These are phyloP conservation scores for Aspergillus bertholletiae DNA, from an alignment of 495 filamentous ascomycete genomes.

Conservation along the genomic window DNA sequence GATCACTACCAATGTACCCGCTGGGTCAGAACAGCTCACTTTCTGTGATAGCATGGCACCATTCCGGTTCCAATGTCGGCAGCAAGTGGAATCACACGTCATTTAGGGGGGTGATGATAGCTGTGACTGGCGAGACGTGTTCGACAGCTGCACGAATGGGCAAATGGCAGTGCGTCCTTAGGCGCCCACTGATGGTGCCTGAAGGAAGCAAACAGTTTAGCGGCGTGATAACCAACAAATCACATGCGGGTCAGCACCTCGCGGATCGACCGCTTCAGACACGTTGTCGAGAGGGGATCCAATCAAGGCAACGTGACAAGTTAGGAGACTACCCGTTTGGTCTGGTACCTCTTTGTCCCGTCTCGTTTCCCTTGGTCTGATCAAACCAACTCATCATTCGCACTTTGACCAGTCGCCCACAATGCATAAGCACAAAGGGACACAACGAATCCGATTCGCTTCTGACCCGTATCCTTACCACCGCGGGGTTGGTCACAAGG, in stretches of 20 bases:
- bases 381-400: background rate
- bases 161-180: slow-evolving; percentile 19
- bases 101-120: background rate
- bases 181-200: slow-evolving; percentile 13
- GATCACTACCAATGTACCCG: too few relatives aligned
- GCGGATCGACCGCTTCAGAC: slow-evolving; percentile 17
- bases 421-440: background rate
- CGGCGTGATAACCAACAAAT: slow-evolving; percentile 13
- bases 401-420: background rate
- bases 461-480: background rate
- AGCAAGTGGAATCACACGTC: background rate
- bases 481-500: slow-evolving; percentile 4
- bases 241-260: slow-evolving; percentile 4
- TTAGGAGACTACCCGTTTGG: background rate
- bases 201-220: background rate
- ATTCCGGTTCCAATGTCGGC: background rate
- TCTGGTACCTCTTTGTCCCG: background rate
- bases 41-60: background rate
- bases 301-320: background rate
- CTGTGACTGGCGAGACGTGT: slow-evolving; percentile 4
- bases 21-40: background rate
- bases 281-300: slow-evolving; percentile 15
- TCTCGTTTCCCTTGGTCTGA: background rate
- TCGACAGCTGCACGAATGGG: background rate
- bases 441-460: background rate